Base-by-base conservation (phyloP, 2,329 filamentous ascomycete genomes). In the Akanthomyces lecanii region DNA sequence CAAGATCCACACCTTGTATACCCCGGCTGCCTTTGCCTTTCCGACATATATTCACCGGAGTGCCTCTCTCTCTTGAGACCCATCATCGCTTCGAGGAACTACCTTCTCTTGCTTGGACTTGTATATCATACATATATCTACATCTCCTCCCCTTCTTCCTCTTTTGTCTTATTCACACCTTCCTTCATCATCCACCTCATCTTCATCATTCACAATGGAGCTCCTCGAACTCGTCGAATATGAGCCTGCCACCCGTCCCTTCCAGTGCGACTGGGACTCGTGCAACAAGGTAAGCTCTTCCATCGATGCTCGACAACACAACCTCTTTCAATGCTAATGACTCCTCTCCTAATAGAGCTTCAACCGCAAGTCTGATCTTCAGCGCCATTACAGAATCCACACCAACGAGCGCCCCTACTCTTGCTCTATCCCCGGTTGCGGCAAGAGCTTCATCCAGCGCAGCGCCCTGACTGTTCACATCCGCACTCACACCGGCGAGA, bases 391-490 rank as follows among this genome's bases (percentile, higher is more conserved):
- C 70, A 82, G 87, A 66, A 90, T 89, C 70, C 87, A 90, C 74
- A 90, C 87, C 61, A 89, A 89, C 70, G 87, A 89, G 73, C 79
- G 87, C 23, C 87, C 87, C 11, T 89, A 89, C 71, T 79, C 81
- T 36, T 90, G 87, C 74, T 78, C 77, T 62, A 82, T 79, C 10
- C 79, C 79, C 10, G 84, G 82, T 6, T 90, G 87, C 70, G 84
- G 85, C 51, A 89, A 90, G 76, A 86, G 85, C 73, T 90, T 90
- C 73, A 89, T 89, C 66, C 87, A 90, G 70, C 79, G 86, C 65
- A 89, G 87, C 73, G 87, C 87, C 45, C 74, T 90, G 67, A 89
- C 86, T 3, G 87, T 90, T 47, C 88, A 90, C 71, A 87, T 87
- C 63, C 83, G 88, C 66, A 89, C 86, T 14, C 88, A 89, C 66